Evolutionary conservation across 1,284 basidiomycete species (phyloP), one percentile per base, ranked within the genome.

Genomic region (Acaromyces ingoldii): DNA sequence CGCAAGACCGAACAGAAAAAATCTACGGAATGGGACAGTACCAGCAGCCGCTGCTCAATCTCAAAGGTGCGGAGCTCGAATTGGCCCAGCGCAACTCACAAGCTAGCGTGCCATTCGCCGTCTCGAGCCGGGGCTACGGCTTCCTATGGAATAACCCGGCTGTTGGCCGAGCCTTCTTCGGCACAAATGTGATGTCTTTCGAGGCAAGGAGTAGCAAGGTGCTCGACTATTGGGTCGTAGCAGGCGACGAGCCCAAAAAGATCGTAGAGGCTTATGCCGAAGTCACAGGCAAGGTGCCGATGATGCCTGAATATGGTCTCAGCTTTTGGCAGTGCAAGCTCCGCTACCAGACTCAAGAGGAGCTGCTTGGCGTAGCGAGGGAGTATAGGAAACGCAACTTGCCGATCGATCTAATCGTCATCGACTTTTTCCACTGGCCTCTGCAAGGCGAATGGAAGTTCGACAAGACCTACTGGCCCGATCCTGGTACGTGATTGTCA

Each of bases 21-120:
- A 58, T 58, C 50, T 58, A 47, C 25, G 57, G 57, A 2, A 58
- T 58, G 57, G 57, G 57, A 7, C 57, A 58, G 38, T 58, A 58
- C 19, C 57, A 58, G 38, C 57, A 58, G 2, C 22, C 26, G 5
- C 19, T 38, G 30, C 48, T 58, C 19, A 34, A 58, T 11, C 46
- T 58, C 15, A 51, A 47, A 44, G 57, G 57, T 6, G 26, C 30
- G 25, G 57, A 58, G 21, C 19, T 58, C 15, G 52, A 58, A 37
- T 45, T 58, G 17, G 51, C 51, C 1, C 57, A 58, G 11, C 57
- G 57, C 29, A 58, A 58, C 22, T 58, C 57, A 25, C 57, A 58
- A 26, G 53, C 53, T 2, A 55, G 52, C 19, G 33, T 58, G 0
- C 57, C 57, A 3, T 58, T 58, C 41, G 49, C 49, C 21, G 45